phyloP scores from a whole-genome alignment of 2,329 filamentous ascomycete species.

The Claviceps cyperi region DNA sequence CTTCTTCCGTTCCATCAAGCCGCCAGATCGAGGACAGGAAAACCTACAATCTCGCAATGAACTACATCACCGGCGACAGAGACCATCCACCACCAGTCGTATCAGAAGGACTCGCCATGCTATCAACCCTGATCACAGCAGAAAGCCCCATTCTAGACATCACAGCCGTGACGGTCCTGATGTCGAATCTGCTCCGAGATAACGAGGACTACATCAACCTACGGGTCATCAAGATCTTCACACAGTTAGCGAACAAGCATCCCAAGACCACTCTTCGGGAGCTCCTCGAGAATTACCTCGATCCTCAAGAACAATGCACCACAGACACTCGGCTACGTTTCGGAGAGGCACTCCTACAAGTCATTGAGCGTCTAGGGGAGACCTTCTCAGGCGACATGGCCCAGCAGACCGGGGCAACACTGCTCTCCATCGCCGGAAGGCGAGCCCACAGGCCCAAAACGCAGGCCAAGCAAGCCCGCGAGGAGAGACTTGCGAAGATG shows the following conservation, averaged over 20 bases:
- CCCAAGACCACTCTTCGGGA: conserved; percentile 47
- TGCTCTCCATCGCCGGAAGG: conserved; percentile 50
- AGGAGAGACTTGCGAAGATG: conserved; percentile 31
- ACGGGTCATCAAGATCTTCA: conserved; percentile 50
- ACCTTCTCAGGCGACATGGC: conserved; percentile 41
- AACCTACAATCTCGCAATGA: conserved; percentile 46
- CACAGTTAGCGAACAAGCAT: conserved; percentile 45
- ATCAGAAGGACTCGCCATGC: conserved; percentile 47
- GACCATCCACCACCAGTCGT: conserved; percentile 54
- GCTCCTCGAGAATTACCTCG: conserved; percentile 52
- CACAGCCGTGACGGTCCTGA: conserved; percentile 46
- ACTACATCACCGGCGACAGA: conserved; percentile 41
- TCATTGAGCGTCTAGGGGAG: conserved; percentile 45
- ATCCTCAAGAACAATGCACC: conserved; percentile 39
- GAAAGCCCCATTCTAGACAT: conserved; percentile 49
- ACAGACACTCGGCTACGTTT: conserved; percentile 54
- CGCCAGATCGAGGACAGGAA: conserved; percentile 45
- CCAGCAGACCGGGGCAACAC: conserved; percentile 36
- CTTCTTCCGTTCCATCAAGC: conserved; percentile 25
- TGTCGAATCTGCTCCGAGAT: conserved; percentile 50
- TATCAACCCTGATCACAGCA: conserved; percentile 41
- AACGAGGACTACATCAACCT: conserved; percentile 59
- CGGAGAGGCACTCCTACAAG: conserved; percentile 51
- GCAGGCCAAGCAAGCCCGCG: conserved; percentile 37
- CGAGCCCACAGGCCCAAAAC: conserved; percentile 47